A percentile compares a stretch with the other conserved stretches of the same genome.
Evolutionary conservation across 73 alveolate genomes (phyloP).

Genomic region (Tetrahymena borealis): DNA sequence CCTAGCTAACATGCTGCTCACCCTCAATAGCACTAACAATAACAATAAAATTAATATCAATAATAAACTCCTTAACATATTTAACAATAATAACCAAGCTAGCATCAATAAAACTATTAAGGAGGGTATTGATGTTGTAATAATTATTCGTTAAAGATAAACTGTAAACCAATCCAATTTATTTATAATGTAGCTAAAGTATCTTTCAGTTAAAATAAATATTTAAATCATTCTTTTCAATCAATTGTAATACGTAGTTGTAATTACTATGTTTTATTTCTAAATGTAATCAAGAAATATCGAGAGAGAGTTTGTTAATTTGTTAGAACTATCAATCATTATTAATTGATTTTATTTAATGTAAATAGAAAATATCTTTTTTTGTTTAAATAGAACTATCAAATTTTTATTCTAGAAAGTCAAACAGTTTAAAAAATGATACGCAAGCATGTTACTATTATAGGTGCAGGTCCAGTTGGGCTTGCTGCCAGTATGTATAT

Average conservation of each 20-base stretch:
- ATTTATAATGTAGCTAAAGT: too few relatives aligned
- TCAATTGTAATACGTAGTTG: too few relatives aligned
- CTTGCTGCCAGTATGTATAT: not conserved
- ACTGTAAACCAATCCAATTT: too few relatives aligned
- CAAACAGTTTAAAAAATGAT: not conserved
- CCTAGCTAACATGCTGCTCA: too few relatives aligned
- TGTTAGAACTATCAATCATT: too few relatives aligned
- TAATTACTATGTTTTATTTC: too few relatives aligned
- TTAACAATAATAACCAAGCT: not conserved
- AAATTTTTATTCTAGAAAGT: not conserved
- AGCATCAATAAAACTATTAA: not conserved
- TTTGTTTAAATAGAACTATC: not conserved
- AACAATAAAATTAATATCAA: not conserved
- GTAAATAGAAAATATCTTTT: not conserved
- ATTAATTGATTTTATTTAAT: not conserved
- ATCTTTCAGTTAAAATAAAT: too few relatives aligned
- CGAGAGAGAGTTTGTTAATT: too few relatives aligned
- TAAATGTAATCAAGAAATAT: too few relatives aligned
- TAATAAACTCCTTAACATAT: not conserved
- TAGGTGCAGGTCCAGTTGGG: not conserved
- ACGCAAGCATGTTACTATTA: not conserved
- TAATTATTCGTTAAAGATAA: too few relatives aligned
- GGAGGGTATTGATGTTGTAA: not conserved
- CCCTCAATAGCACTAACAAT: not conserved
- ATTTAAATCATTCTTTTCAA: too few relatives aligned